Base-by-base conservation (phyloP, 2,329 filamentous ascomycete genomes). In the Aureobasidium sp. region DNA sequence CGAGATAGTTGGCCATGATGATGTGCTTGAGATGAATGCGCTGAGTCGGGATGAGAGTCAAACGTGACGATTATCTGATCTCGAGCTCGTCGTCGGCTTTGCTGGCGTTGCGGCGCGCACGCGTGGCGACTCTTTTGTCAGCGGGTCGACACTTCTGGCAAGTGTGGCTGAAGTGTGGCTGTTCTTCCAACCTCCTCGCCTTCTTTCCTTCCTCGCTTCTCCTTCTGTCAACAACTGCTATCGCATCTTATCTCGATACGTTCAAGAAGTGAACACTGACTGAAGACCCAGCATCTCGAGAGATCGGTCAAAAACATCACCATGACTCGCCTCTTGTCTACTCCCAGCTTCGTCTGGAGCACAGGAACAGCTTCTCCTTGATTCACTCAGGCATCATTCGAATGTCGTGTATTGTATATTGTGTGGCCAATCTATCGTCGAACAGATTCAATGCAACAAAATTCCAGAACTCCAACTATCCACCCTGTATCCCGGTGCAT, bases 1-100 rank as follows among this genome's bases (percentile, higher is more conserved):
- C 94, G 76, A 99, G 89, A 76, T 97, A 97, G 82, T 97, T 97
- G 73, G 92, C 92, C 92, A 96, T 96, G 73, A 5, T 60, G 61
- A 45, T 36, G 17, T 22, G 17, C 31, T 39, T 61, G 56, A 27
- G 37, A 52, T 56, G 20, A 39, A 31, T 39, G 47, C 31, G 52
- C 42, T 14, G 34, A 22, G 53, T 47, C 44, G 45, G 14, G 31
- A 25, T 45, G 41, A 20, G 15, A 12, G 12, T 58, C 31, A 47
- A n/a, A 25, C 41, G 56, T 36, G 31, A 39, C 44, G 17, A n/a
- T n/a, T 22, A 6, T 34, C 25, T 15, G 29, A 25, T 48, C 17
- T 59, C 44, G 22, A 49, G 56, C 56, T 59, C 44, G 56, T 37
- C 42, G 56, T 49, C 44, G 56, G 31, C 55, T 37, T 42, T 44